phyloP scores from a whole-genome alignment of 345 rosid species.

The Acer negundo region DNA sequence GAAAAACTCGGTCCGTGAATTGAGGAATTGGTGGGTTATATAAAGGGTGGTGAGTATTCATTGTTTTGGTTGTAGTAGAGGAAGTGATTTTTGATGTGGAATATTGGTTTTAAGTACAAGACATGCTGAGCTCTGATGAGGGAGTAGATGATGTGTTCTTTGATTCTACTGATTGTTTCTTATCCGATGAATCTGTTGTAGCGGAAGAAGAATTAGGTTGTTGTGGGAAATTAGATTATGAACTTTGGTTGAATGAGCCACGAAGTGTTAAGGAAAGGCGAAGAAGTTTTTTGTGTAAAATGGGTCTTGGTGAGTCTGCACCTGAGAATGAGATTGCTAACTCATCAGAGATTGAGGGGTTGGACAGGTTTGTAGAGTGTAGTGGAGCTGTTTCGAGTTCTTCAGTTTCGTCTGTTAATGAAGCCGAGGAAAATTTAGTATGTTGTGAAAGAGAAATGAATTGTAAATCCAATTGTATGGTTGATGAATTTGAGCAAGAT shows the following conservation, averaged over 20 bases:
- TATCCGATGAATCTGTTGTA: slow-evolving; percentile 32
- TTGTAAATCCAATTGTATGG: slow-evolving; percentile 40
- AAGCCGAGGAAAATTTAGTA: slow-evolving; percentile 27
- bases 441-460: slow-evolving; percentile 44
- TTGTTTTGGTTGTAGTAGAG: slow-evolving; percentile 31
- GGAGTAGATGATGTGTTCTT: slow-evolving; percentile 62
- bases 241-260: slow-evolving; percentile 64
- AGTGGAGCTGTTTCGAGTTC: slow-evolving; percentile 52
- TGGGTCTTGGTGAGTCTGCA: slow-evolving; percentile 48
- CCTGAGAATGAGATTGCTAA: slow-evolving; percentile 15
- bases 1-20: slow-evolving; percentile 51
- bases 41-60: slow-evolving; percentile 14
- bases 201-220: slow-evolving; percentile 25
- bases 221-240: slow-evolving; percentile 30
- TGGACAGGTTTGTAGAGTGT: slow-evolving; percentile 46
- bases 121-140: slow-evolving; percentile 52
- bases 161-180: slow-evolving; percentile 59
- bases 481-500: slow-evolving; percentile 42
- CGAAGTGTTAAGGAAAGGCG: slow-evolving; percentile 73
- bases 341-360: slow-evolving; percentile 14
- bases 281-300: slow-evolving; percentile 42
- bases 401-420: slow-evolving; percentile 14
- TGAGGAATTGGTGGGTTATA: slow-evolving; percentile 36
- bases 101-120: slow-evolving; percentile 37
- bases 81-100: slow-evolving; percentile 38